phyloP scores from a whole-genome alignment of 495 filamentous ascomycete genomes.

The Tuber umbilicatum region DNA sequence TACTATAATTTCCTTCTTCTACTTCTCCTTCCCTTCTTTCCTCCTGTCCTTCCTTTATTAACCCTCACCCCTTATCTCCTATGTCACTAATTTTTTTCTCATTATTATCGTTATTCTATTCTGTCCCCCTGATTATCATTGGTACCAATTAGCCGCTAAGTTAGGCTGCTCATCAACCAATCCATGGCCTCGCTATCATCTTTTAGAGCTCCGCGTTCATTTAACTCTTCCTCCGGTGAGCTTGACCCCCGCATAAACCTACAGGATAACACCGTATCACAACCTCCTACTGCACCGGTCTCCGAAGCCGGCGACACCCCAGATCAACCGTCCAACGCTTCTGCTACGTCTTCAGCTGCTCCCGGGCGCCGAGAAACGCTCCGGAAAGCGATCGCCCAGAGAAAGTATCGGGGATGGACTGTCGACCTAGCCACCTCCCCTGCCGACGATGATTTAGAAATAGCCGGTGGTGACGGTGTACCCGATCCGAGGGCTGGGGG shows the following conservation, averaged over 20 bases:
- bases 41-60: constrained; percentile 5
- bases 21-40: background rate
- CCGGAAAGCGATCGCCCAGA: constrained; percentile 38
- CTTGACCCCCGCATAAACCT: constrained; percentile 31
- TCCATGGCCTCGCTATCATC: constrained; percentile 27
- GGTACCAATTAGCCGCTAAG: background rate
- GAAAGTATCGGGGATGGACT: constrained; percentile 34
- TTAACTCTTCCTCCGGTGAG: constrained; percentile 3
- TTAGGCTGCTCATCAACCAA: constrained; percentile 9
- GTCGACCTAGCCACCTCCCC: constrained; percentile 12
- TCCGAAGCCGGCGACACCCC: constrained; percentile 12
- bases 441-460: constrained; percentile 13
- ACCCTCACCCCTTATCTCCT: constrained; percentile 5
- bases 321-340: constrained; percentile 15
- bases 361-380: constrained; percentile 29
- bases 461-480: constrained; percentile 4
- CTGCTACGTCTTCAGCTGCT: constrained; percentile 10
- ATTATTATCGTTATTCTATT: constrained; percentile 12
- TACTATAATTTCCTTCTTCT: background rate
- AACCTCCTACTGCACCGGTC: constrained; percentile 7
- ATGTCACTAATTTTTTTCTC: constrained; percentile 18
- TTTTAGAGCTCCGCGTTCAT: constrained; percentile 12
- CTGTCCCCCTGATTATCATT: constrained; percentile 14
- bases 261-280: constrained; percentile 33
- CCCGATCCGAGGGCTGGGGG: constrained; percentile 33